Conservation (phyloP, 345 rosid genomes). For the Balakata baccata region DNA sequence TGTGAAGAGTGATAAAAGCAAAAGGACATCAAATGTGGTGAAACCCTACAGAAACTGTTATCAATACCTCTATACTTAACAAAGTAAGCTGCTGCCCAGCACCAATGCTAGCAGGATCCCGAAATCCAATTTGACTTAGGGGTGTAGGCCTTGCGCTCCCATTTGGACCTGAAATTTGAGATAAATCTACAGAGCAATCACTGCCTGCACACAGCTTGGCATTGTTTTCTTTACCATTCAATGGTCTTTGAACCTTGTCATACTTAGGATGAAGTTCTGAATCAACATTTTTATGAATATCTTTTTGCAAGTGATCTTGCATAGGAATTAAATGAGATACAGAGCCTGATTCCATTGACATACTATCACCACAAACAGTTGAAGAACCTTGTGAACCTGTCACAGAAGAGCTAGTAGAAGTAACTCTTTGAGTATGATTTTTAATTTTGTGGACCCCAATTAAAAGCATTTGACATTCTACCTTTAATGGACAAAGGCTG, state of each 20-base stretch:
- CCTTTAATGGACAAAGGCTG: slow-evolving; percentile 36
- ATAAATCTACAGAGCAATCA: slow-evolving; percentile 49
- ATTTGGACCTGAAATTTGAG: slow-evolving; percentile 90
- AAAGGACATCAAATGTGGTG: neutral
- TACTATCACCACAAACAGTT: slow-evolving; percentile 23
- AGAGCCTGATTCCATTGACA: slow-evolving; percentile 28
- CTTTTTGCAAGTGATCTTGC: slow-evolving; percentile 30
- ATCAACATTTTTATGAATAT: slow-evolving; percentile 25
- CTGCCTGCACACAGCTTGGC: slow-evolving; percentile 27
- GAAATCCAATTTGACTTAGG: slow-evolving; percentile 88
- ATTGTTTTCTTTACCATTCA: slow-evolving; percentile 38
- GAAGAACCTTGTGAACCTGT: slow-evolving; percentile 33
- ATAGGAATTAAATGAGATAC: slow-evolving; percentile 28
- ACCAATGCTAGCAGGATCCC: slow-evolving; percentile 94
- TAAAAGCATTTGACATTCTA: slow-evolving; percentile 20
- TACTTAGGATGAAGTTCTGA: slow-evolving; percentile 27
- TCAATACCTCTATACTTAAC: slow-evolving; percentile 79
- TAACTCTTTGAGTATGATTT: slow-evolving; percentile 13
- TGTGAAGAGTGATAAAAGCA: neutral
- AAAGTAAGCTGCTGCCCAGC: slow-evolving; percentile 90
- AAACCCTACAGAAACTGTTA: neutral
- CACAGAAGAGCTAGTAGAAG: slow-evolving; percentile 38
- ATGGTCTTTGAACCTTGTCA: slow-evolving; percentile 21
- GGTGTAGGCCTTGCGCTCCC: slow-evolving; percentile 74
- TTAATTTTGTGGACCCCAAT: slow-evolving; percentile 11